Conservation (phyloP, 306 rosid species). For the Styphnolobium japonicum region DNA sequence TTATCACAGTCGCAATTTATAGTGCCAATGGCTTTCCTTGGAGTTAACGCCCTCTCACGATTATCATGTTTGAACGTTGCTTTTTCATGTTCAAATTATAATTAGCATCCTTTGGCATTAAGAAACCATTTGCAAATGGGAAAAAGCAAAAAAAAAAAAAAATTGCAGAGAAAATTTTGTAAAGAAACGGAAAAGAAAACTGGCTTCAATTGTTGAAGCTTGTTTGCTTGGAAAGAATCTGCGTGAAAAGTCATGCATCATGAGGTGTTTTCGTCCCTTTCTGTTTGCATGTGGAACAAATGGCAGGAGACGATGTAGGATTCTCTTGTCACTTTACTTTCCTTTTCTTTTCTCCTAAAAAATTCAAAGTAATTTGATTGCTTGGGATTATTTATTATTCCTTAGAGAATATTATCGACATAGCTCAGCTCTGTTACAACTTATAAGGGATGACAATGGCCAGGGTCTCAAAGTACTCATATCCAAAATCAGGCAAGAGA, state of each 20-base stretch:
- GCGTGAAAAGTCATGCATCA: background rate
- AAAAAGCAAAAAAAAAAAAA: background rate
- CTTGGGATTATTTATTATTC: background rate
- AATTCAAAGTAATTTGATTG: too few species aligned
- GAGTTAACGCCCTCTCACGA: constrained; percentile 37
- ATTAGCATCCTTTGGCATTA: background rate
- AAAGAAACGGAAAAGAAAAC: background rate
- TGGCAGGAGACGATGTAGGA: constrained; percentile 9
- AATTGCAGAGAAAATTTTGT: background rate
- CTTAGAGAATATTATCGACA: too few species aligned
- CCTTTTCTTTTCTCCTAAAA: too few species aligned
- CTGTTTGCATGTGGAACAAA: constrained; percentile 36
- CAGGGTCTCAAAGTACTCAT: too few species aligned
- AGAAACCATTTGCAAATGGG: background rate
- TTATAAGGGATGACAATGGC: too few species aligned
- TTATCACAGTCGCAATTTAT: background rate
- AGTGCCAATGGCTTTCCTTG: constrained; percentile 11
- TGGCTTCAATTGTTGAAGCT: background rate
- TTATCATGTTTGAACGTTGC: background rate
- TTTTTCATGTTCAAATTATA: background rate
- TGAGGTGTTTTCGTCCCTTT: constrained; percentile 24
- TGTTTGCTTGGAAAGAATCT: background rate
- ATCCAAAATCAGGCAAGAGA: too few species aligned
- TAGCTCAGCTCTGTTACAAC: too few species aligned
- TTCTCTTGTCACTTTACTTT: background rate